These are phyloP conservation scores for Boletus smithii DNA, from an alignment of 1,284 basidiomycete species.

Conservation along the genomic window DNA sequence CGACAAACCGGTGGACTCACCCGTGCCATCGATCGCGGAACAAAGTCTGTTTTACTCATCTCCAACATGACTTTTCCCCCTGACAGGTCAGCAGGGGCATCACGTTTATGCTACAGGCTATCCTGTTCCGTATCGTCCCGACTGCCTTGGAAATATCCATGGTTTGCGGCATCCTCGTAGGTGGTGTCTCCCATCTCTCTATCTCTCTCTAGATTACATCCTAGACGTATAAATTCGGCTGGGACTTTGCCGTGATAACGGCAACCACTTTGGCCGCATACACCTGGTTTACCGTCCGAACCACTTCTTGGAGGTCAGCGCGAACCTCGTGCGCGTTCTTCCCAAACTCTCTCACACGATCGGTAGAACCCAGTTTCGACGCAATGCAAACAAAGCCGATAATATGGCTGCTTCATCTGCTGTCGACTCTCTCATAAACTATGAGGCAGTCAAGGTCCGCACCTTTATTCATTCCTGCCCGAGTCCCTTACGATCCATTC, in stretches of 20 bases:
- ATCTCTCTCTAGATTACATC: not conserved
- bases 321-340: not conserved
- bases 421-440: slow-evolving; percentile 96
- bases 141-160: slow-evolving; percentile 95
- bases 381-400: slow-evolving; percentile 94
- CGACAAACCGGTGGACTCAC: slow-evolving; percentile 95
- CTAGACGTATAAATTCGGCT: slow-evolving; percentile 94
- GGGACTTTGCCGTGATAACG: slow-evolving; percentile 93
- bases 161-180: slow-evolving; percentile 93
- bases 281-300: slow-evolving; percentile 95
- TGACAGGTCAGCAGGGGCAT: slow-evolving; percentile 70
- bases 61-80: not conserved
- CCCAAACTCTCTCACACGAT: slow-evolving; percentile 2
- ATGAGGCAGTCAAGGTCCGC: slow-evolving; percentile 92
- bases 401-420: slow-evolving; percentile 93
- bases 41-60: slow-evolving; percentile 61
- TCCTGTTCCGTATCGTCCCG: slow-evolving; percentile 93
- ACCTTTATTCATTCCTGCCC: not conserved
- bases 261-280: slow-evolving; percentile 85
- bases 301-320: slow-evolving; percentile 88
- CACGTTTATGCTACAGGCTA: slow-evolving; percentile 90
- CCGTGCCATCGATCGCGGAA: slow-evolving; percentile 94
- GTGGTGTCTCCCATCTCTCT: slow-evolving; percentile 9
- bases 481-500: not conserved
- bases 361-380: slow-evolving; percentile 86